These are phyloP conservation scores for Xerocomellus intermedius DNA, from an alignment of 768 basidiomycete genomes.

Conservation along the genomic window DNA sequence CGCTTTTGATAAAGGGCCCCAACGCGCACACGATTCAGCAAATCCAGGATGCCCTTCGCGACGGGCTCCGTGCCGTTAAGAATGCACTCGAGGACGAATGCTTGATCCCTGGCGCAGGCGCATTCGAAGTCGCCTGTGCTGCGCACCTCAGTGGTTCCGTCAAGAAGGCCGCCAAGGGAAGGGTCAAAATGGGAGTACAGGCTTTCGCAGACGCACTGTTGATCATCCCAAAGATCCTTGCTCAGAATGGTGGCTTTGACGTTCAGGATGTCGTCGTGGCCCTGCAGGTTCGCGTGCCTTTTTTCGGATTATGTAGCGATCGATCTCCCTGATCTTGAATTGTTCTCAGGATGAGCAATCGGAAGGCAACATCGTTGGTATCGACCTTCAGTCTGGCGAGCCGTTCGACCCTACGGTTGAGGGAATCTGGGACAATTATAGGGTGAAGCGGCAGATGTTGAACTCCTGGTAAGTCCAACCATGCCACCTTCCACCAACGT, in stretches of 20 bases:
- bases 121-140: conserved; percentile 93
- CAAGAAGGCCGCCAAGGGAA: conserved; percentile 87
- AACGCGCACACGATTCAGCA: conserved; percentile 95
- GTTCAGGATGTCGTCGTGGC: conserved; percentile 94
- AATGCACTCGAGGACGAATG: conserved; percentile 91
- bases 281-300: conserved; percentile 62
- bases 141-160: conserved; percentile 75
- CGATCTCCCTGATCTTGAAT: conserved; percentile 10
- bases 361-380: conserved; percentile 88
- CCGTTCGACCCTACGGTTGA: conserved; percentile 95
- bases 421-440: conserved; percentile 98
- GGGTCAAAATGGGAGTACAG: conserved; percentile 95
- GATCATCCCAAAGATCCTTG: conserved; percentile 94
- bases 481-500: conserved; percentile 11
- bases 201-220: conserved; percentile 95
- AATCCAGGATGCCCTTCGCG: conserved; percentile 96
- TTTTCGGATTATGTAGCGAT: conserved; percentile 6
- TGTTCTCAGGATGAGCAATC: conserved; percentile 79
- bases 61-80: conserved; percentile 94
- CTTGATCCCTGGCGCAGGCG: conserved; percentile 94
- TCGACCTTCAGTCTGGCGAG: conserved; percentile 92
- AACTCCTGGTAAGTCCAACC: conserved; percentile 77
- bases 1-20: conserved; percentile 95
- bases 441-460: conserved; percentile 98
- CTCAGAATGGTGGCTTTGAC: conserved; percentile 94